These are phyloP conservation scores for Ogataea henricii DNA, from an alignment of 805 yeast genomes.

Conservation along the genomic window DNA sequence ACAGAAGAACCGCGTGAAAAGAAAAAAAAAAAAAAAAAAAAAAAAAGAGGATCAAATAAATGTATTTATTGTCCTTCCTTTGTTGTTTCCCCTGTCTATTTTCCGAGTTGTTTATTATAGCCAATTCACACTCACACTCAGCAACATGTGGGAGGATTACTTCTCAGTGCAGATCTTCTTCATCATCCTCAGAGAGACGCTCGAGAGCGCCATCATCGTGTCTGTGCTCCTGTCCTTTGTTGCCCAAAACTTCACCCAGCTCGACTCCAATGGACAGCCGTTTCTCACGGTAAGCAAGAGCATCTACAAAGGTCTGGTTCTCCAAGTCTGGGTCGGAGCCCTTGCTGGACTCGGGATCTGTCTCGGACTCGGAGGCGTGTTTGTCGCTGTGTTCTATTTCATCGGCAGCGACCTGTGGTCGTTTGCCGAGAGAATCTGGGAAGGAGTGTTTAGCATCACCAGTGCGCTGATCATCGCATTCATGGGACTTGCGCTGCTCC, in stretches of 20 bases:
- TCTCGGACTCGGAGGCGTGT: conserved; percentile 67
- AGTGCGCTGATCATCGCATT: conserved; percentile 78
- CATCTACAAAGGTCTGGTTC: conserved; percentile 46
- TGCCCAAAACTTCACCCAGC: conserved; percentile 53
- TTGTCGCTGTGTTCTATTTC: conserved; percentile 69
- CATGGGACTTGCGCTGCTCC: conserved; percentile 82
- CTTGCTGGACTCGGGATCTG: conserved; percentile 69
- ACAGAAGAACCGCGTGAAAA: conserved; percentile 3
- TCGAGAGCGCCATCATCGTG: conserved; percentile 75
- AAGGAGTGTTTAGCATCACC: conserved; percentile 75
- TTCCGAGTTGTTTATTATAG: not conserved
- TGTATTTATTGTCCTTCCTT: too few species aligned
- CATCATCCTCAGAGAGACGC: conserved; percentile 70
- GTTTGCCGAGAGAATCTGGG: conserved; percentile 85
- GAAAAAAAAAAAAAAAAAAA: not conserved
- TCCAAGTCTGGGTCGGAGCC: conserved; percentile 86
- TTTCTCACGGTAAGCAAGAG: conserved; percentile 34
- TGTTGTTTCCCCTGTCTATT: too few species aligned
- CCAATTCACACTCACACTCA: not conserved
- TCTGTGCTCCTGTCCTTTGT: conserved; percentile 73
- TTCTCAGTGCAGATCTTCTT: conserved; percentile 76
- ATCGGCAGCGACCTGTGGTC: conserved; percentile 88
- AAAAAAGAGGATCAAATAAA: not conserved
- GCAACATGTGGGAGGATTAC: conserved; percentile 43
- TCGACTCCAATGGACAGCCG: conserved; percentile 32